Evolutionary conservation across 768 basidiomycete genomes (phyloP), one percentile per base, ranked within the genome.

Genomic region (Leucocoprinus leucothites): DNA sequence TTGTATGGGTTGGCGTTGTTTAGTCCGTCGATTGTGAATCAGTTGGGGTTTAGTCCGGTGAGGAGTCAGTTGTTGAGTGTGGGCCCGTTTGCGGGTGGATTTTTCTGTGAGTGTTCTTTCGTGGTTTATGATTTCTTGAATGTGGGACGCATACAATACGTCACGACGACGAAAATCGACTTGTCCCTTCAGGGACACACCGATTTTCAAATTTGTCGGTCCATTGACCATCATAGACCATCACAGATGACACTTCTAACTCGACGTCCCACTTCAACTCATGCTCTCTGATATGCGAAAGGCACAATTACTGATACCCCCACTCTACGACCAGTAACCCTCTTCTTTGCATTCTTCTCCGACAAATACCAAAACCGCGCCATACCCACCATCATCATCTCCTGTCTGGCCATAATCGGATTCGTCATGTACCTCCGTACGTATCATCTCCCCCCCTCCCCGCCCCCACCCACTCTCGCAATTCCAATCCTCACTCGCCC

Each of bases 1-100:
- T 57, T 74, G 1, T 73, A 71, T 47, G 73, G 71, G 9, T 63
- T 72, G 8, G 71, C 70, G 0, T 56, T 71, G 2, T 74, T 72
- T 63, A 58, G 69, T 9, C 73, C 73, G 3, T 73, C 71, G 4
- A 71, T 72, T 47, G 67, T 74, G 19, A 68, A 66, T n/a, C 70
- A 71, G 50, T 62, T 73, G 3, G 70, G 70, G 1, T 73, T 72
- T 56, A 67, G 61, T 22, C 47, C 68, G 2, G 63, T 58, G 25
- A 65, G 64, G 51, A 65, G 69, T 8, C 73, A 74, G 53, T 50
- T 74, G 3, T 65, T 74, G 13, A 73, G 71, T 44, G 73, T 73
- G 9, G 71, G 71, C 1, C 73, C 73, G 1, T 74, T 73, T 48
- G 73, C 66, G 25, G 67, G 60, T 6, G 69, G 67, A 3, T 74